Evolutionary conservation across 441 rosid species (phyloP).

Genomic region (Pelargonium myrrhifolium): DNA sequence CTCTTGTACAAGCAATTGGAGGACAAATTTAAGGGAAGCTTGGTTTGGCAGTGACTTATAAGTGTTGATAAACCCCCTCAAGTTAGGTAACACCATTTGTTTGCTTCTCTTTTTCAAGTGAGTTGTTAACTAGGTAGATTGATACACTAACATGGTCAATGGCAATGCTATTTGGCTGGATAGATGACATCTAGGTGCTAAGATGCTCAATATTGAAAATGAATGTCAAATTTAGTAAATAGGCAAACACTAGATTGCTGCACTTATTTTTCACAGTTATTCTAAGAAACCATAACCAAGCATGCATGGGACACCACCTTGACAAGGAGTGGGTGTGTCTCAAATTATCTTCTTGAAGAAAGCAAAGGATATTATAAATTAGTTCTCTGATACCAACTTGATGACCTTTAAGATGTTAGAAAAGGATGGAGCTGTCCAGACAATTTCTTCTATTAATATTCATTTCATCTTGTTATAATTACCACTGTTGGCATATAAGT

Average conservation of each 20-base stretch:
- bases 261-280: neutral
- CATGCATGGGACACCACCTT: neutral
- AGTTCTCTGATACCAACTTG: neutral
- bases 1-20: neutral
- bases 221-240: neutral
- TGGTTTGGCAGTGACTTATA: neutral
- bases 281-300: neutral
- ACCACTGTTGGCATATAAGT: neutral
- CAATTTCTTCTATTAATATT: neutral
- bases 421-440: neutral
- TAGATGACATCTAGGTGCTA: neutral
- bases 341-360: neutral
- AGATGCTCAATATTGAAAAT: neutral
- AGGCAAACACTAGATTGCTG: neutral
- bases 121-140: neutral
- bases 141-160: neutral
- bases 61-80: neutral
- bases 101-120: neutral
- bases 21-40: neutral
- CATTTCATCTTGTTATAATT: neutral
- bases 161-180: neutral
- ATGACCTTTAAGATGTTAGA: neutral
- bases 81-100: neutral
- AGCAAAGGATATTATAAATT: neutral
- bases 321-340: neutral